Evolutionary conservation across 768 basidiomycete species (phyloP).

Genomic region (Hysterangium stoloniferum): DNA sequence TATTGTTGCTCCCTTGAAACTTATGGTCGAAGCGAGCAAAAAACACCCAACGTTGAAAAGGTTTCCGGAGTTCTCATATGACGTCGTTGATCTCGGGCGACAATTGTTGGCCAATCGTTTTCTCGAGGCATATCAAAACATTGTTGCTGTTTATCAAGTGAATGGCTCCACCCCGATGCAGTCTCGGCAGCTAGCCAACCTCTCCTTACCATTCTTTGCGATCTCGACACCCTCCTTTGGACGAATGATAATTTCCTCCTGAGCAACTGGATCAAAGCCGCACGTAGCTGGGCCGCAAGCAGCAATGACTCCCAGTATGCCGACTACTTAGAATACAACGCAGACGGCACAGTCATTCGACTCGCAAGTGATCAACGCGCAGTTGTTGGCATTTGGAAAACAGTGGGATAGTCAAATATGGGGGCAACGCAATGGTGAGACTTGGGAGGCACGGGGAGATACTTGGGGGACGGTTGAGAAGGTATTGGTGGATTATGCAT

Average conservation of each 20-base stretch:
- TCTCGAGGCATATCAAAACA: constrained; percentile 25
- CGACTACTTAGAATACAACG: constrained; percentile 30
- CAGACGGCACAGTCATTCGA: too few species aligned
- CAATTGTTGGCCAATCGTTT: constrained; percentile 34
- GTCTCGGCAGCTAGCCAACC: constrained; percentile 21
- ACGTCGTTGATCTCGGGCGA: constrained; percentile 33
- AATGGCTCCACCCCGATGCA: constrained; percentile 15
- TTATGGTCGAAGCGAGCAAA: constrained; percentile 15
- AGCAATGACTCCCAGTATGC: constrained; percentile 23
- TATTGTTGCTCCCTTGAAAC: constrained; percentile 5
- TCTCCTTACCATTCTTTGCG: constrained; percentile 25
- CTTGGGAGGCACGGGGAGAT: too few species aligned
- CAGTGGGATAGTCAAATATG: too few species aligned
- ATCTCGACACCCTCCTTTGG: constrained; percentile 28
- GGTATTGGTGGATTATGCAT: too few species aligned
- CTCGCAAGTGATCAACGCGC: too few species aligned
- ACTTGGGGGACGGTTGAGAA: too few species aligned
- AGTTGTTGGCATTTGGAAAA: too few species aligned
- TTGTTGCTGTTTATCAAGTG: constrained; percentile 24
- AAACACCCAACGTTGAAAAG: constrained; percentile 14
- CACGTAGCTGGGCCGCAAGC: constrained; percentile 22
- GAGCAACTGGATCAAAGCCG: constrained; percentile 29
- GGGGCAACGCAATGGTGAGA: too few species aligned
- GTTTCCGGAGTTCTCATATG: constrained; percentile 30
- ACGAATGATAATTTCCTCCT: constrained; percentile 28